Evolutionary conservation across 768 basidiomycete species (phyloP).

Genomic region (Kwoniella sp.): DNA sequence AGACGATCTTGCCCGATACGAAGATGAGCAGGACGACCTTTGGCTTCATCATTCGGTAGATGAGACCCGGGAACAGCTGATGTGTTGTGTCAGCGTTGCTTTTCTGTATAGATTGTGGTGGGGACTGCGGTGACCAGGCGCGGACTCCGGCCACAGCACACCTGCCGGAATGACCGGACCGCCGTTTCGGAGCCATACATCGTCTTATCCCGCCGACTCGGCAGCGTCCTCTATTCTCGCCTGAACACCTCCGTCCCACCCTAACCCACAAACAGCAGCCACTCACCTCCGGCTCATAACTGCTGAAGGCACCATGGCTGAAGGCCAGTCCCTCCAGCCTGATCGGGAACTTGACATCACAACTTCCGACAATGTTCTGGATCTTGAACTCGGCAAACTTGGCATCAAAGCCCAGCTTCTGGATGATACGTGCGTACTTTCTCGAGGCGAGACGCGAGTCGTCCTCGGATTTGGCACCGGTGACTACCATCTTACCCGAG

Average conservation of each 20-base stretch:
- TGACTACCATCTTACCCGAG: slow-evolving; percentile 99
- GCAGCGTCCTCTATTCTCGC: background rate
- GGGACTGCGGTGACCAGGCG: background rate
- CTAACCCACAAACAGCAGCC: no score
- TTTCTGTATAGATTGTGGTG: no score
- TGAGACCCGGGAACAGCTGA: slow-evolving; percentile 95
- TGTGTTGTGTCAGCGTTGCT: no score
- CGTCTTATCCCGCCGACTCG: background rate
- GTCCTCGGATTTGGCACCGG: slow-evolving; percentile 98
- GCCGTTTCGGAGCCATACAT: no score
- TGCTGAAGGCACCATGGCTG: slow-evolving; percentile 95
- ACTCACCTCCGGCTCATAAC: slow-evolving; percentile 92
- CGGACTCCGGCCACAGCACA: no score
- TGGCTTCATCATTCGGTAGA: slow-evolving; percentile 99
- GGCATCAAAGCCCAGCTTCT: slow-evolving; percentile 98
- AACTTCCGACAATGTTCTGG: slow-evolving; percentile 96
- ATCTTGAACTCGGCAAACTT: slow-evolving; percentile 99
- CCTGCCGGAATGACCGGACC: no score
- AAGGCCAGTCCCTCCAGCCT: slow-evolving; percentile 95
- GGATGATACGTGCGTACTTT: slow-evolving; percentile 98
- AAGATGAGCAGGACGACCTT: slow-evolving; percentile 98
- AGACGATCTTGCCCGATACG: slow-evolving; percentile 97
- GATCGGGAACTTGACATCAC: slow-evolving; percentile 98
- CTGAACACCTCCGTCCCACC: background rate
- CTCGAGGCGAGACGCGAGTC: slow-evolving; percentile 93